Evolutionary conservation across 345 rosid genomes (phyloP).

Genomic region (Angophora floribunda): DNA sequence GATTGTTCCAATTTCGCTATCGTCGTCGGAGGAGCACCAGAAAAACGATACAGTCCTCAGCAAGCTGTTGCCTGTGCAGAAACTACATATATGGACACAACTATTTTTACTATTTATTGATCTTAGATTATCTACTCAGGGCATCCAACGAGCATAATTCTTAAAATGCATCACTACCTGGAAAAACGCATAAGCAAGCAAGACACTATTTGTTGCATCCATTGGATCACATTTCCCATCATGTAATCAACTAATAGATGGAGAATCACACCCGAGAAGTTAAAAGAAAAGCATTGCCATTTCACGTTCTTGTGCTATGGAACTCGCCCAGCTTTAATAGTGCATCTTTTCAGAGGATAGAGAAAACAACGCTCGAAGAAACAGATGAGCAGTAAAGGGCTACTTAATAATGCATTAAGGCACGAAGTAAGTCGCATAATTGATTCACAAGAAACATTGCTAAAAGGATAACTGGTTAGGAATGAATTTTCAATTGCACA

Average conservation of each 20-base stretch:
- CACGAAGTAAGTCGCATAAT: not conserved
- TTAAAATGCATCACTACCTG: not conserved
- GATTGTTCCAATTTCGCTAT: not conserved
- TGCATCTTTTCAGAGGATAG: not conserved
- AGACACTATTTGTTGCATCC: not conserved
- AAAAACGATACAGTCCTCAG: not conserved
- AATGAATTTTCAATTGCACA: not conserved
- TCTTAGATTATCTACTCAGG: not conserved
- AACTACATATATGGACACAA: not conserved
- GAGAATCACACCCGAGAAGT: not conserved
- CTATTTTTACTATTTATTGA: not conserved
- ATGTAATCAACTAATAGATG: not conserved
- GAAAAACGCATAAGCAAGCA: not conserved
- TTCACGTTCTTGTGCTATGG: not conserved
- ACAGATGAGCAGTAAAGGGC: not conserved
- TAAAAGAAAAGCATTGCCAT: not conserved
- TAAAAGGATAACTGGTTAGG: not conserved
- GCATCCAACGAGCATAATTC: not conserved
- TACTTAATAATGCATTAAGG: not conserved
- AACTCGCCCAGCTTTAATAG: not conserved
- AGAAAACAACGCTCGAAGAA: not conserved
- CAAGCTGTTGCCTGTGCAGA: not conserved
- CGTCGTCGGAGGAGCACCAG: not conserved
- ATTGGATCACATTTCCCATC: not conserved
- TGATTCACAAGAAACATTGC: not conserved